A percentile compares a stretch with the other conserved stretches of the same genome.
These are phyloP conservation scores for Vicia faba DNA, from an alignment of 306 rosid species.

Conservation along the genomic window DNA sequence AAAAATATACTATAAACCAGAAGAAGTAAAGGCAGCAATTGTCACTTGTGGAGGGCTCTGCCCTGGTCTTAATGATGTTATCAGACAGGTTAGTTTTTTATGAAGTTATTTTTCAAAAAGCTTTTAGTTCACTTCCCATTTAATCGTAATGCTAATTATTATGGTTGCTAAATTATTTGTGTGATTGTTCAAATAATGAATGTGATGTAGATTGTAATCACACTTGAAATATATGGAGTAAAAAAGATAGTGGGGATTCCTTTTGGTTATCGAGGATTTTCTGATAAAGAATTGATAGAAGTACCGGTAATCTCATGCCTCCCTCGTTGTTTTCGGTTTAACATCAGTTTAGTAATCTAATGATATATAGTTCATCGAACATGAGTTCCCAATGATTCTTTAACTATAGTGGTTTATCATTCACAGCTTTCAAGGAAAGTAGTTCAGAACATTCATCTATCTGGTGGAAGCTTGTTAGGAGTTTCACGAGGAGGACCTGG, in stretches of 20 bases:
- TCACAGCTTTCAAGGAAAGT: constrained; percentile 84
- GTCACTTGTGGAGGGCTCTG: constrained; percentile 99
- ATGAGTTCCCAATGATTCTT: constrained; percentile 20
- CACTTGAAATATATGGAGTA: constrained; percentile 96
- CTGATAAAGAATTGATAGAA: constrained; percentile 78
- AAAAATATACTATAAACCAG: constrained; percentile 86
- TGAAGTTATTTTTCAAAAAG: constrained; percentile 24
- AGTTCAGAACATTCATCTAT: constrained; percentile 97
- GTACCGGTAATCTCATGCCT: constrained; percentile 58
- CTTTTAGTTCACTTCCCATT: constrained; percentile 8
- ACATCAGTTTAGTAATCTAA: constrained; percentile 14
- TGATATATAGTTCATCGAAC: constrained; percentile 6
- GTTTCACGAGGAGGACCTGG: constrained; percentile 95
- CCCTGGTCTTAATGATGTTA: constrained; percentile 99
- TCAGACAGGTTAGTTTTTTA: constrained; percentile 77
- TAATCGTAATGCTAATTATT: constrained; percentile 20
- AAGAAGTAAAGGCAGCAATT: constrained; percentile 95
- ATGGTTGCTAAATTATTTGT: constrained; percentile 18
- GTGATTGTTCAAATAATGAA: constrained; percentile 36
- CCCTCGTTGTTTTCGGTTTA: constrained; percentile 31
- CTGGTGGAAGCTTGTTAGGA: constrained; percentile 98
- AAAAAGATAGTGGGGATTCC: constrained; percentile 95
- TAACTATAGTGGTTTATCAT: constrained; percentile 38
- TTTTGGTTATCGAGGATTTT: constrained; percentile 94
- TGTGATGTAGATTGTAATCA: constrained; percentile 86